A percentile compares a stretch with the other conserved stretches of the same genome.
phyloP scores from a whole-genome alignment of 441 rosid genomes.

The Gossypium davidsonii region DNA sequence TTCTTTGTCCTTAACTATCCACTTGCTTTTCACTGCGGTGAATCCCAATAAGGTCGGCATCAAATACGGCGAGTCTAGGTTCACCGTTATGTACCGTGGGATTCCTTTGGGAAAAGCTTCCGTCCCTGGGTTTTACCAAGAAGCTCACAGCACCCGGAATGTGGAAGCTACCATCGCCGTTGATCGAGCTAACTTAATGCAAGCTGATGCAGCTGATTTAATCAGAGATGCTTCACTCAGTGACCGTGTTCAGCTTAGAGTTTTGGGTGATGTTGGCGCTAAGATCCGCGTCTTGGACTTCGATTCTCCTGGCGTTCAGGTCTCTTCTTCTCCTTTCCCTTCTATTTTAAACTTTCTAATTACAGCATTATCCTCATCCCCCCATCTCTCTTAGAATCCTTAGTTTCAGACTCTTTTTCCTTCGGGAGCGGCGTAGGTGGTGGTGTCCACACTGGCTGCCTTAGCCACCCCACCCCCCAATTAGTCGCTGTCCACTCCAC shows the following conservation, averaged over 20 bases:
- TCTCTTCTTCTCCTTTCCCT: constrained; percentile 24
- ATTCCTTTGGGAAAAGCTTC: constrained; percentile 81
- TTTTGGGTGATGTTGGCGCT: constrained; percentile 79
- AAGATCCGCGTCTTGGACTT: constrained; percentile 83
- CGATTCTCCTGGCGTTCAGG: constrained; percentile 95
- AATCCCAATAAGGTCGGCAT: constrained; percentile 93
- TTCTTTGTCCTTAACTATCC: constrained; percentile 61
- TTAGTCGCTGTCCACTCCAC: constrained; percentile 18
- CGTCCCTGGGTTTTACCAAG: constrained; percentile 85
- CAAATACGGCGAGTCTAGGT: constrained; percentile 84
- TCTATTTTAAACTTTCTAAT: background rate
- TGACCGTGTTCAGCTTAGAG: constrained; percentile 76
- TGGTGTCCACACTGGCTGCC: background rate
- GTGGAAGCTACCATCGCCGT: constrained; percentile 76
- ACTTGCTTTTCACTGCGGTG: constrained; percentile 74
- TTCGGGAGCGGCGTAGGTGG: background rate
- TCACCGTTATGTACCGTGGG: constrained; percentile 89
- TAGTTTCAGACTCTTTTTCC: background rate
- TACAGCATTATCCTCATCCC: background rate
- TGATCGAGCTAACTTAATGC: constrained; percentile 78
- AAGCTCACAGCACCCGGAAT: constrained; percentile 67
- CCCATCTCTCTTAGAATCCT: too few relatives aligned
- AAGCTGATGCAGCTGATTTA: constrained; percentile 75
- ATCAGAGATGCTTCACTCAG: constrained; percentile 75
- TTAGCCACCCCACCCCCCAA: constrained; percentile 11